A percentile compares a stretch with the other conserved stretches of the same genome.
These are phyloP conservation scores for Mycena kentingensis DNA, from an alignment of 768 basidiomycete species.

Conservation along the genomic window DNA sequence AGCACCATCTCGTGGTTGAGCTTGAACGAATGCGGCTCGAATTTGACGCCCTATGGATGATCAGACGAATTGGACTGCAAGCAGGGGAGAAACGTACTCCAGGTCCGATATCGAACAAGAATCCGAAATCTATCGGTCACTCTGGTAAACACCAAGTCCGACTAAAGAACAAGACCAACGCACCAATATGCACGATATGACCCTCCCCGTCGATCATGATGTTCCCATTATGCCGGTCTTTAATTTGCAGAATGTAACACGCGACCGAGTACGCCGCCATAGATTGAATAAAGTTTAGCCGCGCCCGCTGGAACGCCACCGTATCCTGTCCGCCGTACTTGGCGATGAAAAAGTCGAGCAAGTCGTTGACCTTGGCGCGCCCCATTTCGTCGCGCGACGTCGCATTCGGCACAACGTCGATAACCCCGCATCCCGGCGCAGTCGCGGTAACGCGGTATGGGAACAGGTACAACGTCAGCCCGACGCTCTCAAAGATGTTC, in stretches of 20 bases:
- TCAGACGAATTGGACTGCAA: slow-evolving; percentile 7
- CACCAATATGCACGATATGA: slow-evolving; percentile 95
- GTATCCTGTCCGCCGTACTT: slow-evolving; percentile 93
- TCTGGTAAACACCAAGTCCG: slow-evolving; percentile 3
- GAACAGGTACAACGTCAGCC: slow-evolving; percentile 87
- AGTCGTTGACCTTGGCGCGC: slow-evolving; percentile 94
- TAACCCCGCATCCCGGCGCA: slow-evolving; percentile 97
- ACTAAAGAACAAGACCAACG: slow-evolving; percentile 26
- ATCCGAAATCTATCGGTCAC: slow-evolving; percentile 90
- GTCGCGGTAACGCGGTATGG: slow-evolving; percentile 98
- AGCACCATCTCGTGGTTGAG: slow-evolving; percentile 98
- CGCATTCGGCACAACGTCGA: slow-evolving; percentile 96
- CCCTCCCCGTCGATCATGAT: slow-evolving; percentile 99
- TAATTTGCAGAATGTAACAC: slow-evolving; percentile 97
- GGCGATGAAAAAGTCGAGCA: slow-evolving; percentile 89
- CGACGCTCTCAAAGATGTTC: slow-evolving; percentile 89
- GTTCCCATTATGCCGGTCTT: slow-evolving; percentile 98
- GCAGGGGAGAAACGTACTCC: slow-evolving; percentile 49
- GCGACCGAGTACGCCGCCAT: slow-evolving; percentile 99
- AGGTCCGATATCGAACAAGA: slow-evolving; percentile 95
- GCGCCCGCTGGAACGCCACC: slow-evolving; percentile 86
- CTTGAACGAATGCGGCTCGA: slow-evolving; percentile 98
- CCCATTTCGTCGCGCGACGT: slow-evolving; percentile 99
- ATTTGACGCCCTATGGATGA: slow-evolving; percentile 84
- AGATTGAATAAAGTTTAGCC: slow-evolving; percentile 95